Conservation (phyloP, 2,329 filamentous ascomycete genomes). For the Calycina marina region DNA sequence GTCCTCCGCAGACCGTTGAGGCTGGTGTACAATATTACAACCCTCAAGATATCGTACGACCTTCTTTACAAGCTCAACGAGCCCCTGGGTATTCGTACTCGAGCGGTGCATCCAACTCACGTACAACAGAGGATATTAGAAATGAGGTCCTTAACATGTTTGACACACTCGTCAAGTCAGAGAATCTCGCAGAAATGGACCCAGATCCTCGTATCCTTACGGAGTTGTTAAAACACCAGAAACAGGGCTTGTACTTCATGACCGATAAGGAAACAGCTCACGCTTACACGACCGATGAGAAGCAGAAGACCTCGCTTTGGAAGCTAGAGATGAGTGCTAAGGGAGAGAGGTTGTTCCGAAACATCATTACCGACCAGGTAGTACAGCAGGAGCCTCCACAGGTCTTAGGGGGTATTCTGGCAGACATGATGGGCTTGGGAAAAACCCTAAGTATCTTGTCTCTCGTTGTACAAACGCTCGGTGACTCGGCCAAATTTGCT, state of each 20-base stretch:
- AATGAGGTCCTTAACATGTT: conserved; percentile 79
- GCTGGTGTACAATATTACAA: conserved; percentile 60
- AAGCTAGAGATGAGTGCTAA: conserved; percentile 40
- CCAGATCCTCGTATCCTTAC: conserved; percentile 47
- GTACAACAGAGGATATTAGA: conserved; percentile 75
- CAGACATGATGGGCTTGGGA: conserved; percentile 81
- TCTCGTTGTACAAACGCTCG: conserved; percentile 51
- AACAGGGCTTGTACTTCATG: conserved; percentile 83
- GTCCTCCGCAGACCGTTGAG: conserved; percentile 50
- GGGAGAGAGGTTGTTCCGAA: conserved; percentile 53
- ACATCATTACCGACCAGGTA: conserved; percentile 69
- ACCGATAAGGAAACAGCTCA: conserved; percentile 56
- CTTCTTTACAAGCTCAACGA: conserved; percentile 12
- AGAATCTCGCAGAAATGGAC: conserved; percentile 62
- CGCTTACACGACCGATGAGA: conserved; percentile 41
- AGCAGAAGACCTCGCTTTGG: conserved; percentile 64
- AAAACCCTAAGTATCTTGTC: conserved; percentile 79
- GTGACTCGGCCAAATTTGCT: conserved; percentile 49
- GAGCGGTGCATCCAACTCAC: conserved; percentile 24
- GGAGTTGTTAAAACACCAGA: conserved; percentile 69
- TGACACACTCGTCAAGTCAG: conserved; percentile 62
- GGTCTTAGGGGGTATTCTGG: conserved; percentile 58
- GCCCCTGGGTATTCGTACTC: conserved; percentile 24
- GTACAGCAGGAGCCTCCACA: conserved; percentile 46
- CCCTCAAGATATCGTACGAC: conserved; percentile 39